A percentile compares a stretch with the other conserved stretches of the same genome.
These are phyloP conservation scores for Aspergillus brasiliensis DNA, from an alignment of 2,329 filamentous ascomycete species.

Conservation along the genomic window DNA sequence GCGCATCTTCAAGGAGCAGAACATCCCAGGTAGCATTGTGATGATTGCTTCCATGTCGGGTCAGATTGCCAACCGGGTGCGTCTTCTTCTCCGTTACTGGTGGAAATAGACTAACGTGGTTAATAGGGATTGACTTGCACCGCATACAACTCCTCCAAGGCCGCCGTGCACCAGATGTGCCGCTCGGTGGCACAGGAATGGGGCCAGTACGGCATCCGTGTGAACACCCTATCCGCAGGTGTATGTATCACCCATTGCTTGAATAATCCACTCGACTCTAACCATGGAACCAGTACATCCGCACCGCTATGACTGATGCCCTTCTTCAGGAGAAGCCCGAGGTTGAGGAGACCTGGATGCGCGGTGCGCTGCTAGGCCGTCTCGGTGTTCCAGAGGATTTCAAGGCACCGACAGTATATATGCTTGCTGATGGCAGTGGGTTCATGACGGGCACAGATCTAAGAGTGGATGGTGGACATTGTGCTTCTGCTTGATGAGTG, in stretches of 20 bases:
- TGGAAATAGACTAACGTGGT: background rate
- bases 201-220: slow-evolving; percentile 67
- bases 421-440: slow-evolving; percentile 40
- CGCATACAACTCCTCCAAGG: slow-evolving; percentile 58
- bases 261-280: background rate
- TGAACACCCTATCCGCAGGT: slow-evolving; percentile 79
- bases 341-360: slow-evolving; percentile 58
- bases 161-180: slow-evolving; percentile 52
- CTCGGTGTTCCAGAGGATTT: slow-evolving; percentile 51
- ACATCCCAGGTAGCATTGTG: slow-evolving; percentile 61
- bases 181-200: slow-evolving; percentile 53
- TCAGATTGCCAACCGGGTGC: slow-evolving; percentile 62
- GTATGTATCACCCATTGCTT: slow-evolving; percentile 27
- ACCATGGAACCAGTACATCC: slow-evolving; percentile 43
- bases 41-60: slow-evolving; percentile 73
- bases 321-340: slow-evolving; percentile 50
- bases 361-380: slow-evolving; percentile 53
- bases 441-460: slow-evolving; percentile 46
- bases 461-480: slow-evolving; percentile 44
- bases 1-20: slow-evolving; percentile 57
- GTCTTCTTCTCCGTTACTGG: background rate
- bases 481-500: slow-evolving; percentile 36
- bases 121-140: slow-evolving; percentile 61
- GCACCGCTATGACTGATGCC: slow-evolving; percentile 53
- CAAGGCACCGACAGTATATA: slow-evolving; percentile 38